Evolutionary conservation across 2,329 filamentous ascomycete species (phyloP).

Genomic region (Talaromyces amestolkiae): DNA sequence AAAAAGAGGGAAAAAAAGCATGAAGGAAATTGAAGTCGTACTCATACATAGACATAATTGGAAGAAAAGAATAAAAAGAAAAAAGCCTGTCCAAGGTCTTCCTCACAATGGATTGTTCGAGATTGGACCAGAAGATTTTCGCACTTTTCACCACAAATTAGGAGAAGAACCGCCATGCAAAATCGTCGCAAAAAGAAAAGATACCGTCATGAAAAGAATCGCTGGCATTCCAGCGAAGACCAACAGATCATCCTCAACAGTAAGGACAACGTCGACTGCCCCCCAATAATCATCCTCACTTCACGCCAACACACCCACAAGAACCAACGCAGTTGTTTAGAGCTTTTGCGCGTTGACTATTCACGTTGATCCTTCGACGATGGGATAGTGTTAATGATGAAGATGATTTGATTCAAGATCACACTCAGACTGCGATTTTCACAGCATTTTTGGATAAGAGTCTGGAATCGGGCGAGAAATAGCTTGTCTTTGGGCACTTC

Average conservation of each 20-base stretch:
- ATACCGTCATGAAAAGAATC: background rate
- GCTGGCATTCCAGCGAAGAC: background rate
- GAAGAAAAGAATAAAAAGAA: background rate
- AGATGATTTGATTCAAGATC: conserved; percentile 27
- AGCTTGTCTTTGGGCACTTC: conserved; percentile 34
- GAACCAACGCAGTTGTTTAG: background rate
- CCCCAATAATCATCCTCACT: background rate
- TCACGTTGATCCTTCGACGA: background rate
- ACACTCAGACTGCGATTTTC: conserved; percentile 43
- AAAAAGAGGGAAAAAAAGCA: background rate
- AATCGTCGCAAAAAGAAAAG: background rate
- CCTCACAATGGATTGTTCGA: background rate
- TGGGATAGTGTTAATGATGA: background rate
- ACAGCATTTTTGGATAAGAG: conserved; percentile 41
- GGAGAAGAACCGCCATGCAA: background rate
- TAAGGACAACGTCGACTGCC: background rate
- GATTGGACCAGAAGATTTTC: background rate
- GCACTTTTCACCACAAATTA: background rate
- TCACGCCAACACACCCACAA: background rate
- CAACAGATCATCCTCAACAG: background rate
- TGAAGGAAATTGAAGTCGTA: background rate
- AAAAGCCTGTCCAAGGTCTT: background rate
- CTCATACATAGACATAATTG: conserved; percentile 2
- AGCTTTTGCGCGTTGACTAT: background rate
- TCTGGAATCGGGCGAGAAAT: conserved; percentile 39